phyloP scores from a whole-genome alignment of 1,284 basidiomycete genomes.

The Stereum hirsutum region DNA sequence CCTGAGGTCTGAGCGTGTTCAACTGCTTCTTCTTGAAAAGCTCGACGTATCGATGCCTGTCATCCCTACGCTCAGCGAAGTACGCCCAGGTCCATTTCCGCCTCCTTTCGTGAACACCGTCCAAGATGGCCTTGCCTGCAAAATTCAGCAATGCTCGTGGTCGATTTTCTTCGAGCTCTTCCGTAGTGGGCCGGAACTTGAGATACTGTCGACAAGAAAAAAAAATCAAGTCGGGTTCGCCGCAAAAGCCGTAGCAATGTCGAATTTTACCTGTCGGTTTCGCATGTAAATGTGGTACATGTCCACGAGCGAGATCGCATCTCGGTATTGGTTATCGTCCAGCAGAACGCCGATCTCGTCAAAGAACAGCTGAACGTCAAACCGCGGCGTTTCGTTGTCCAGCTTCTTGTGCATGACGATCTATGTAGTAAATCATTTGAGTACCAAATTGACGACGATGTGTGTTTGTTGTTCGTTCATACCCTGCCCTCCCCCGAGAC shows the following conservation, averaged over 20 bases:
- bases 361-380: constrained; percentile 87
- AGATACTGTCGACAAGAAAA: constrained; percentile 57
- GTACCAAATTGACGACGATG: constrained; percentile 1
- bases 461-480: too few species aligned
- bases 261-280: constrained; percentile 66
- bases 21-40: constrained; percentile 78
- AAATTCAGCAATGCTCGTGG: constrained; percentile 75
- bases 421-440: constrained; percentile 25
- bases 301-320: constrained; percentile 89
- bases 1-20: constrained; percentile 43
- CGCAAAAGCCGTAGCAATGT: background rate
- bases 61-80: constrained; percentile 84
- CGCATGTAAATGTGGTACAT: constrained; percentile 97
- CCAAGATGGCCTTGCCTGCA: constrained; percentile 76
- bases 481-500: constrained; percentile 93
- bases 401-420: constrained; percentile 79
- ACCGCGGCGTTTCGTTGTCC: constrained; percentile 70
- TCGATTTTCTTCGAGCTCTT: constrained; percentile 55
- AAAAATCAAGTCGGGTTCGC: constrained; percentile 1
- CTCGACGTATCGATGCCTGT: constrained; percentile 76
- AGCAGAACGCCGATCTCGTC: constrained; percentile 92
- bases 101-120: constrained; percentile 81
- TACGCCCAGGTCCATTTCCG: constrained; percentile 91
- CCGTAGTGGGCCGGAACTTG: constrained; percentile 62
- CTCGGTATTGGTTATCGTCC: constrained; percentile 94